Conservation (phyloP, 495 filamentous ascomycete species). For the Xylaria acuta region DNA sequence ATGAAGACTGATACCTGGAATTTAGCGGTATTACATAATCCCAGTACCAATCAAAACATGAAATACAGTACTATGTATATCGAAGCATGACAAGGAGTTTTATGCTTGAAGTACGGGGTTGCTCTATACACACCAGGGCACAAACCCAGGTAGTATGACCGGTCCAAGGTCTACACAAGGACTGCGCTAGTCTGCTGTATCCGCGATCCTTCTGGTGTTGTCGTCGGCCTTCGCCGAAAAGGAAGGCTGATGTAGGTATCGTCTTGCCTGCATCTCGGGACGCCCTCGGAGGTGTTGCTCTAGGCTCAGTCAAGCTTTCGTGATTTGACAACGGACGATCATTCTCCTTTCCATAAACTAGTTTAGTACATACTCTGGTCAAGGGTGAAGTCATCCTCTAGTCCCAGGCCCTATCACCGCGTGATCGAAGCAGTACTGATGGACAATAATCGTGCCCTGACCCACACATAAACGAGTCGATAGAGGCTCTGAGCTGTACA, state of each 20-base stretch:
- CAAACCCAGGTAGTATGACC: not conserved
- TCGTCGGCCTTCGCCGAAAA: constrained; percentile 18
- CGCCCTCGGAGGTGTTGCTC: constrained; percentile 1
- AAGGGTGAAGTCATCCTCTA: constrained; percentile 15
- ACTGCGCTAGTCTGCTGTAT: not conserved
- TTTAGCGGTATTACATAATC: not conserved
- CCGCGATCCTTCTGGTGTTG: not conserved
- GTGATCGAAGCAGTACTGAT: constrained; percentile 15
- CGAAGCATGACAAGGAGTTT: constrained; percentile 2
- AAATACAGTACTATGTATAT: constrained; percentile 2
- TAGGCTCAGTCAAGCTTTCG: not conserved
- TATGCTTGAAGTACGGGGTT: constrained; percentile 16
- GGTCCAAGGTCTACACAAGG: not conserved
- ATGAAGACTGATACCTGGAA: not conserved
- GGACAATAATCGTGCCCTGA: not conserved
- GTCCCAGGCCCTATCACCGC: not conserved
- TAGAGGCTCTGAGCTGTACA: not conserved
- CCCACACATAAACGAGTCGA: constrained; percentile 8
- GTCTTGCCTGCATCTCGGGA: constrained; percentile 3
- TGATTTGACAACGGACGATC: constrained; percentile 15
- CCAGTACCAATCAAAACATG: constrained; percentile 6
- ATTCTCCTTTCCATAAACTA: not conserved
- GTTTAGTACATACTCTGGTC: not conserved
- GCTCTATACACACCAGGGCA: not conserved
- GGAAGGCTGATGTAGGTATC: constrained; percentile 10